Base-by-base conservation (phyloP, 352 stramenopile genomes). In the Globisporangium nodosum region DNA sequence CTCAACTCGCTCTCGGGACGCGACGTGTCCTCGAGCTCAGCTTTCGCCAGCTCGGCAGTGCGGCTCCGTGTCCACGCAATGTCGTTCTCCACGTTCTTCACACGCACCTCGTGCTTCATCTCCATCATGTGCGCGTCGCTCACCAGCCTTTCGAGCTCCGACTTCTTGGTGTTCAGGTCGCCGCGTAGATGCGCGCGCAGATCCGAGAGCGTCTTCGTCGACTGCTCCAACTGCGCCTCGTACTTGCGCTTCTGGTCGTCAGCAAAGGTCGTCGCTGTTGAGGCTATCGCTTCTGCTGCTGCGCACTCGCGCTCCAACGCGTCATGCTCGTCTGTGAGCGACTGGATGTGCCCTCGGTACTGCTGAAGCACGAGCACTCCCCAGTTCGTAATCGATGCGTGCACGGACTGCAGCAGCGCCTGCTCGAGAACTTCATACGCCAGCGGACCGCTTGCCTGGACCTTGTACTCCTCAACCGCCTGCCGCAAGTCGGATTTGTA, bases 401-500 rank as follows among this genome's bases (percentile, higher is more conserved):
- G 59, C 18, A 87, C 68, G 49, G 64, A 66, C 8, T 69, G 49
- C 3, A 71, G 54, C 3, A 89, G 54, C 18, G 65, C 70, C 12
- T 73, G 39, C 31, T 76, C 68, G 12, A 88, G 62, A 20, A 48
- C 55, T n/a, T 21, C 33, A 47, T 73, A 58, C n/a, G 69, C 37
- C 12, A 61, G 49, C 39, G 71, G 66, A 3, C 71, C 69, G 27
- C 58, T 73, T 18, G 62, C 56, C 56, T 62, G 21, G 1, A 59
- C 49, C n/a, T 62, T 64, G 66, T 85, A 88, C n/a, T 65, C 53
- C 7, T 68, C 57, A 0, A 87, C n/a, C 9, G 76, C 71, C 24
- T 61, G 60, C 9, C 63, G 56, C 30, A 90, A 51, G 60, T 86
- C 73, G 18, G 73, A 77, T 58, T 85, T 80, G 62, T 87, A 87